Percentiles rank a stretch among this genome's conserved stretches.
Evolutionary conservation across 106 monocot species (phyloP).

Genomic region (Acanthochlamys bracteata): DNA sequence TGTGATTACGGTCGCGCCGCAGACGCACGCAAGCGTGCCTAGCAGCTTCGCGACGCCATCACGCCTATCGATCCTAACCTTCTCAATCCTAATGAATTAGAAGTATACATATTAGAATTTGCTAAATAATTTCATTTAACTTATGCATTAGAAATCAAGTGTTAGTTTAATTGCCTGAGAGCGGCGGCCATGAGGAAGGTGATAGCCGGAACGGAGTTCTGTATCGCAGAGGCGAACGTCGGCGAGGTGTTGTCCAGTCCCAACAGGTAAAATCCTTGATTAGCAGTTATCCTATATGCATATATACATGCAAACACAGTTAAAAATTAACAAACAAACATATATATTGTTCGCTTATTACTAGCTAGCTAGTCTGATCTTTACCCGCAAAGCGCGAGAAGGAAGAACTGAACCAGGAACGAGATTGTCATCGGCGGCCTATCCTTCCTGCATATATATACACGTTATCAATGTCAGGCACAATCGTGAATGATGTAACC

Average conservation of each 20-base stretch:
- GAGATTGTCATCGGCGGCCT: conserved; percentile 37
- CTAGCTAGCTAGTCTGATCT: too few relatives aligned
- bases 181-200: conserved; percentile 80
- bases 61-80: conserved; percentile 53
- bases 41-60: conserved; percentile 75
- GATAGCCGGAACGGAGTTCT: conserved; percentile 84
- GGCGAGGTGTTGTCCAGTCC: conserved; percentile 83
- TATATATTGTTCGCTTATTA: not conserved
- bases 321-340: not conserved
- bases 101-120: not conserved
- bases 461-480: too few relatives aligned
- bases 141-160: too few relatives aligned
- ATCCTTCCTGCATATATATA: conserved; percentile 44
- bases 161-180: conserved; percentile 30
- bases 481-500: too few relatives aligned
- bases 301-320: too few relatives aligned
- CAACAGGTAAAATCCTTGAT: conserved; percentile 83
- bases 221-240: conserved; percentile 86
- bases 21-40: conserved; percentile 74
- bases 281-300: conserved; percentile 53
- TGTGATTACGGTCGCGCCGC: conserved; percentile 79
- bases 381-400: conserved; percentile 67
- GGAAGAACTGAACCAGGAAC: conserved; percentile 55
- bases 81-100: conserved; percentile 53
- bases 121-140: too few relatives aligned